Evolutionary conservation across 148 eudicot species (phyloP).

Genomic region (Camellia japonica): DNA sequence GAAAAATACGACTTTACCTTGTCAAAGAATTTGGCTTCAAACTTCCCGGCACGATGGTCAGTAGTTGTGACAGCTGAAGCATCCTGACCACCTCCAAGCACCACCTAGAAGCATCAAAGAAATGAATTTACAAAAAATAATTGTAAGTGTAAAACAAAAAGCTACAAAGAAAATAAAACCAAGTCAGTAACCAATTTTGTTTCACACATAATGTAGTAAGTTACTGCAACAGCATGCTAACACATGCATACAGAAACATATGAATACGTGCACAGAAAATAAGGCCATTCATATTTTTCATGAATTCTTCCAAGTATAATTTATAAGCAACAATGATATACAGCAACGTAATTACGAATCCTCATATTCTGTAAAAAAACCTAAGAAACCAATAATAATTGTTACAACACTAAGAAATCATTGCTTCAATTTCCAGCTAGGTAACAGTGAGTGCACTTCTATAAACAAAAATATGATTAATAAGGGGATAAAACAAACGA

Average conservation of each 20-base stretch:
- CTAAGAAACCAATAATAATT: not conserved
- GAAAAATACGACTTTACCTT: conserved; percentile 43
- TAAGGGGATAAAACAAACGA: not conserved
- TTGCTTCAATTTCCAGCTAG: not conserved
- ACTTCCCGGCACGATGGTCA: conserved; percentile 93
- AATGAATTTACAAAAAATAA: conserved; percentile 3
- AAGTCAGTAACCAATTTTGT: not conserved
- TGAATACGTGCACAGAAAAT: not conserved
- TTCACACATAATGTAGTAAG: not conserved
- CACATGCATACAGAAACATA: not conserved
- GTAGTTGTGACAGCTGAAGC: conserved; percentile 78
- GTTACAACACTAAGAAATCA: not conserved
- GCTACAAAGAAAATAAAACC: not conserved
- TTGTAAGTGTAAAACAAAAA: not conserved
- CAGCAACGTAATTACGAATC: not conserved
- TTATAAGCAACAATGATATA: not conserved
- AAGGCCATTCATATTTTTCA: not conserved
- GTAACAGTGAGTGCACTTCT: not conserved
- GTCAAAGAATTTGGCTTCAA: conserved; percentile 92
- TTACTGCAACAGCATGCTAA: not conserved
- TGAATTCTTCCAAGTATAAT: not conserved
- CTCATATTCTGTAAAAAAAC: not conserved
- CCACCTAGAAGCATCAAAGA: conserved; percentile 49
- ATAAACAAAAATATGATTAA: not conserved
- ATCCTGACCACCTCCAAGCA: conserved; percentile 96